Base-by-base conservation (phyloP, 2,329 filamentous ascomycete species). In the Aspergillus sp. region DNA sequence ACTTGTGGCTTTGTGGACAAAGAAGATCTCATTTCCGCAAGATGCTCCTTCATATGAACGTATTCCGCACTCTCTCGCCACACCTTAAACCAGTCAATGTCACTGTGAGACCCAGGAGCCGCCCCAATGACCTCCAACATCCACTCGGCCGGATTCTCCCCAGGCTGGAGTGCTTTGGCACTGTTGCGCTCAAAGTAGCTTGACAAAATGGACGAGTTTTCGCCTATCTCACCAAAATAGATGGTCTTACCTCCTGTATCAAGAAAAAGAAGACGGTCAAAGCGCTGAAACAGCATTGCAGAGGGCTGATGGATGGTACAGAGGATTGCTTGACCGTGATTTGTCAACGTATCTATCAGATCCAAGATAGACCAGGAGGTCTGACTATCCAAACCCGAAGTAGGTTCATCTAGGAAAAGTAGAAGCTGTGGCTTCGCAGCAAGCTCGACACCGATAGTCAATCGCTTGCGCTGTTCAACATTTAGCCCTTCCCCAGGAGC, bases 21-120 rank as follows among this genome's bases (percentile, higher is more conserved):
- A 42, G 36, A 94, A 90, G 36, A 46, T 29, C 46, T 54, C 12
- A 54, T 20, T n/a, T 74, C 75, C 63, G 84, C 78, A 12, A 89
- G 76, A 67, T 88, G 85, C 3, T 71, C 70, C 63, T 85, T 81
- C 82, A 84, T 70, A 87, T 84, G 51, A 77, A 66, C 16, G 16
- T 42, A 42, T n/a, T 42, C 36, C 4, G 16, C 16, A 63, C 82
- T 85, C 22, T 78, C 72, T 31, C 79, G 81, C 86, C 87, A 89
- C 0, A 82, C 73, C 61, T 83, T 64, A 68, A 82, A 81, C 87
- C 87, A 89, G 71, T 89, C 82, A 20, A 54, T 52, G 84, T 93
- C 89, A 45, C 42, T 55, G 22, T 55, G 53, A 16, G 53, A 47
- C 7, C 53, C 53, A 45, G 53, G 52, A 2, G 52, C 52, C 18